Conservation (phyloP, 441 rosid species). For the Brassica balearica region DNA sequence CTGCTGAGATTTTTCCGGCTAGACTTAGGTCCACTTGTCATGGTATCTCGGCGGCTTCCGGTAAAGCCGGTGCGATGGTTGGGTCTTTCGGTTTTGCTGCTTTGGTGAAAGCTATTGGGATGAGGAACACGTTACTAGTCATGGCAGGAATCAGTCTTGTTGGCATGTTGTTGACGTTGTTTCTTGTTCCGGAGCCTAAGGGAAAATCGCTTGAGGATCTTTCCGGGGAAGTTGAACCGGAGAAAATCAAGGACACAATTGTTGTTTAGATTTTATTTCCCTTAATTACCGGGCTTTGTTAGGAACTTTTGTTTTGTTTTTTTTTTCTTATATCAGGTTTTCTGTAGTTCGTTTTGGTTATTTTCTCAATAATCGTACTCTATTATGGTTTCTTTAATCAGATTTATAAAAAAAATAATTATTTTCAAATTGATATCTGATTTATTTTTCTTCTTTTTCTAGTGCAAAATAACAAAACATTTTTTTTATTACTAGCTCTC, state of each 20-base stretch:
- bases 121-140: slow-evolving; percentile 46
- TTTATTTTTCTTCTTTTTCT: too few relatives aligned
- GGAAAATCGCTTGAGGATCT: slow-evolving; percentile 63
- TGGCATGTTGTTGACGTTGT: slow-evolving; percentile 46
- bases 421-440: too few relatives aligned
- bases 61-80: slow-evolving; percentile 69
- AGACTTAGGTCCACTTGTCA: slow-evolving; percentile 70
- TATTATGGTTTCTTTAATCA: too few relatives aligned
- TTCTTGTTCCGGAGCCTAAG: slow-evolving; percentile 51
- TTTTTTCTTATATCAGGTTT: too few relatives aligned
- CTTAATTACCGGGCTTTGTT: too few relatives aligned
- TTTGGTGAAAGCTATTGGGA: slow-evolving; percentile 44
- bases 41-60: slow-evolving; percentile 63
- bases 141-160: slow-evolving; percentile 47
- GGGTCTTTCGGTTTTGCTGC: slow-evolving; percentile 61
- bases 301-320: too few relatives aligned
- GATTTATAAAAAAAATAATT: too few relatives aligned
- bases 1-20: slow-evolving; percentile 72
- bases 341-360: too few relatives aligned
- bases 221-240: slow-evolving; percentile 52
- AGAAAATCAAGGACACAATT: slow-evolving; percentile 27
- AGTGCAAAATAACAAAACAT: too few relatives aligned
- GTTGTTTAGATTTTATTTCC: neutral
- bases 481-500: too few relatives aligned
- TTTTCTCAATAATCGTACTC: too few relatives aligned